A percentile compares a stretch with the other conserved stretches of the same genome.
phyloP scores from a whole-genome alignment of 2,329 filamentous ascomycete genomes.

The Penicillium verrucosum region DNA sequence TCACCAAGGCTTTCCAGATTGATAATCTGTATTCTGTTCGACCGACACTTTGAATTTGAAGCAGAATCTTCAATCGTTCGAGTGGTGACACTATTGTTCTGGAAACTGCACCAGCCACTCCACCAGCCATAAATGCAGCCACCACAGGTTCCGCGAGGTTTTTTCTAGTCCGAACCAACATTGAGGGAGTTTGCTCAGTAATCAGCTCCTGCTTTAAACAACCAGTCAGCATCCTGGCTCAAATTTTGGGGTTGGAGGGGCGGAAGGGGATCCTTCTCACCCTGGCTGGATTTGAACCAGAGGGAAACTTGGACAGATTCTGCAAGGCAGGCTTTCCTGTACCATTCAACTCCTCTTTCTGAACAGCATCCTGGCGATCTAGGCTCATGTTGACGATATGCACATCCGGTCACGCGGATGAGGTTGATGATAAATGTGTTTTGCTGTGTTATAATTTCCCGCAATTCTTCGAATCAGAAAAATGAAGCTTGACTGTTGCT shows the following conservation, averaged over 20 bases:
- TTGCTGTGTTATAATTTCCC: not conserved
- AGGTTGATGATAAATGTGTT: not conserved
- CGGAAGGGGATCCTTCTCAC: not conserved
- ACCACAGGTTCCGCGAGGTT: conserved; percentile 74
- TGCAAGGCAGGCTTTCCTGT: conserved; percentile 19
- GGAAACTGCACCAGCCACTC: conserved; percentile 93
- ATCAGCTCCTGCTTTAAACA: conserved; percentile 12
- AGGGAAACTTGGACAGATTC: conserved; percentile 21
- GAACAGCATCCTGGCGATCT: conserved; percentile 30
- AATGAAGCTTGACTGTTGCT: not conserved
- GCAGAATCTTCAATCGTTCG: conserved; percentile 94
- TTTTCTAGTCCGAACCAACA: conserved; percentile 27
- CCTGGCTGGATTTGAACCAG: conserved; percentile 3
- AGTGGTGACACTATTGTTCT: conserved; percentile 94
- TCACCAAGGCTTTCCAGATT: conserved; percentile 79
- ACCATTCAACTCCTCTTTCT: conserved; percentile 19
- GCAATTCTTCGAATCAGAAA: not conserved
- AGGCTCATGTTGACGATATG: conserved; percentile 33
- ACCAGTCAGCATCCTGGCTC: not conserved
- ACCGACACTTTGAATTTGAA: conserved; percentile 88
- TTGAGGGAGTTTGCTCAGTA: conserved; percentile 13
- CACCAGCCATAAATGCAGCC: conserved; percentile 90
- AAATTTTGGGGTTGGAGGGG: not conserved
- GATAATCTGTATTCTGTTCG: conserved; percentile 92
- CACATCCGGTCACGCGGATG: conserved; percentile 2